phyloP scores from a whole-genome alignment of 2,329 filamentous ascomycete species.

The Helicocarpus griseus region DNA sequence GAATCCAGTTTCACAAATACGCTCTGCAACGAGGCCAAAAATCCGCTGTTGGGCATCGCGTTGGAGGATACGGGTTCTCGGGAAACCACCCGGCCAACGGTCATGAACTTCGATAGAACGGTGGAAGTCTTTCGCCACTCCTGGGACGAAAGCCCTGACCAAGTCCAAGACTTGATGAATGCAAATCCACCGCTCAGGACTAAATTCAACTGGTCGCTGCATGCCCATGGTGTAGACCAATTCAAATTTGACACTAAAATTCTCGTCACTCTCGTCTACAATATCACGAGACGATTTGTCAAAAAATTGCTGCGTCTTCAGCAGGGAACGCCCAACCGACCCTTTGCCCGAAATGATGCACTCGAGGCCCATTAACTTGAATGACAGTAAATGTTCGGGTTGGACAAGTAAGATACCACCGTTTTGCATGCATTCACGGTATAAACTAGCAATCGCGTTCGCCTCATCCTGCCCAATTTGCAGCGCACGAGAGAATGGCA shows the following conservation, averaged over 20 bases:
- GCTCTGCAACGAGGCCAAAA: constrained; percentile 16
- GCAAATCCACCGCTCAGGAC: constrained; percentile 47
- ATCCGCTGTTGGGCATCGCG: constrained; percentile 25
- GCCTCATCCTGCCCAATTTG: constrained; percentile 15
- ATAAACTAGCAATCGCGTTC: constrained; percentile 20
- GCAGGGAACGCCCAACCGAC: constrained; percentile 38
- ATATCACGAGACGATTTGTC: constrained; percentile 44
- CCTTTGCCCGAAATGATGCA: constrained; percentile 41
- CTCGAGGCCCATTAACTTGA: constrained; percentile 53
- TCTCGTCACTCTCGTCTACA: constrained; percentile 56
- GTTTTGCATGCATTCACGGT: constrained; percentile 28
- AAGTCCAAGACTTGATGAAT: constrained; percentile 45
- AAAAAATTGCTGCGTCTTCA: constrained; percentile 44
- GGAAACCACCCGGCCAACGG: constrained; percentile 31
- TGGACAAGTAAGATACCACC: constrained; percentile 49
- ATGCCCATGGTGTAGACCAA: constrained; percentile 53
- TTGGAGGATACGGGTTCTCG: constrained; percentile 40
- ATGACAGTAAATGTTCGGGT: constrained; percentile 57
- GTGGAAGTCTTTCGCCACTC: constrained; percentile 24
- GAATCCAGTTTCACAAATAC: constrained; percentile 38
- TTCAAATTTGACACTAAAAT: constrained; percentile 51
- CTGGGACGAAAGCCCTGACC: constrained; percentile 24
- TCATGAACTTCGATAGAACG: constrained; percentile 36
- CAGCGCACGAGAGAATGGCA: constrained; percentile 50
- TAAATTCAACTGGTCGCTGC: constrained; percentile 42